Evolutionary conservation across 495 filamentous ascomycete genomes (phyloP).

Genomic region (Pyronema omphalodes): DNA sequence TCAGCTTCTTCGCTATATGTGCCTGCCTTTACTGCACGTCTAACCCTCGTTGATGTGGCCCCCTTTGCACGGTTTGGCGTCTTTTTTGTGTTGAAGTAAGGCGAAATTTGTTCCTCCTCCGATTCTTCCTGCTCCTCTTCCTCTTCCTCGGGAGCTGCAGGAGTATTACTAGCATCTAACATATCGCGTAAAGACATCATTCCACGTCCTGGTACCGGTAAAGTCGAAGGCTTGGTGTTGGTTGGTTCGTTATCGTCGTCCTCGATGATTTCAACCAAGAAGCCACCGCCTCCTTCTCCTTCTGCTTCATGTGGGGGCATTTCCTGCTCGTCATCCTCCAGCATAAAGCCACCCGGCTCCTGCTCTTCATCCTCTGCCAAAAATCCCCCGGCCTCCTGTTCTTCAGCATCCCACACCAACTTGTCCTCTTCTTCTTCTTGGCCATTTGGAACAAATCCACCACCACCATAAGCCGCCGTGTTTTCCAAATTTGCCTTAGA

Average conservation of each 20-base stretch:
- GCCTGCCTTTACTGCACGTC: too few species aligned
- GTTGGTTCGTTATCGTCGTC: not conserved
- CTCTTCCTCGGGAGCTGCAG: not conserved
- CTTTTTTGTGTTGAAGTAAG: not conserved
- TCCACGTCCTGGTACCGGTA: not conserved
- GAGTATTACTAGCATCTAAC: not conserved
- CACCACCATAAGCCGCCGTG: not conserved
- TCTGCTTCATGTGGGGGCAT: slow-evolving; percentile 8
- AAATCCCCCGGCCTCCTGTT: not conserved
- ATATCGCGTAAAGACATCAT: slow-evolving; percentile 1
- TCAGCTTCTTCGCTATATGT: too few species aligned
- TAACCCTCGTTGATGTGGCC: too few species aligned
- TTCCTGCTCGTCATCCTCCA: slow-evolving; percentile 29
- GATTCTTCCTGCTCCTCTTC: not conserved
- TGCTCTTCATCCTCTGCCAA: slow-evolving; percentile 24
- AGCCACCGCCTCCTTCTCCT: slow-evolving; percentile 12
- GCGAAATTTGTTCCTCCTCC: not conserved
- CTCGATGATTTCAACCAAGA: slow-evolving; percentile 10
- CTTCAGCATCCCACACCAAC: too few species aligned
- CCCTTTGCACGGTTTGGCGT: not conserved
- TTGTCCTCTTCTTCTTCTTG: not conserved
- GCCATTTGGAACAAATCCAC: slow-evolving; percentile 2
- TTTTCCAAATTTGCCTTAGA: not conserved
- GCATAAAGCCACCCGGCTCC: slow-evolving; percentile 37
- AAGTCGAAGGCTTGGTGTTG: not conserved